A percentile compares a stretch with the other conserved stretches of the same genome.
These are phyloP conservation scores for Lactarius sp. DNA, from an alignment of 768 basidiomycete species.

Conservation along the genomic window DNA sequence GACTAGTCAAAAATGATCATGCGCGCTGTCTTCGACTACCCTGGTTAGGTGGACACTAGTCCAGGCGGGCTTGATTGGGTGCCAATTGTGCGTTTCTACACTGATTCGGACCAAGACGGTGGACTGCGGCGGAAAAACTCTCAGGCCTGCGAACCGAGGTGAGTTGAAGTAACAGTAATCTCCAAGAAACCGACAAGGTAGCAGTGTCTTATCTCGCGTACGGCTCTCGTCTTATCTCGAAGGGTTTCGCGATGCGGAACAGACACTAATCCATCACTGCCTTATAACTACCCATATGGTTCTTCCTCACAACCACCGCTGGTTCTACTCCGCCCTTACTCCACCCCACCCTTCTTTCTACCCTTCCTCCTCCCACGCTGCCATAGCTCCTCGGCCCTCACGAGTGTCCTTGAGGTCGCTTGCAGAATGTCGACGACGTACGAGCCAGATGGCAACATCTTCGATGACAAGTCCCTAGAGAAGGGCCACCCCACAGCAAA, in stretches of 20 bases:
- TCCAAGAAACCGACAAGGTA: neutral
- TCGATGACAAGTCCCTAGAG: conserved; percentile 23
- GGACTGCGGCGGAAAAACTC: neutral
- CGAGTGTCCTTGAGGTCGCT: neutral
- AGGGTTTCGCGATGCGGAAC: neutral
- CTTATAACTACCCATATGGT: neutral
- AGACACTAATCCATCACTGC: neutral
- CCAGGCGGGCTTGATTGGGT: no score
- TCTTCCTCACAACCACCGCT: neutral
- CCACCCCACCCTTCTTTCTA: neutral
- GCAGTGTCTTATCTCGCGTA: neutral
- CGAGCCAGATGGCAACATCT: neutral
- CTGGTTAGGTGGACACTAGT: no score
- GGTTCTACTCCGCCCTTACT: neutral
- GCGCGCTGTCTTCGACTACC: no score
- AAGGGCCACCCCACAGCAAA: conserved; percentile 28
- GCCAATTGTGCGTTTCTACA: no score
- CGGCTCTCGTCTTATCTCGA: neutral
- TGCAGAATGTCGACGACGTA: conserved; percentile 7
- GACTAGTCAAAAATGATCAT: no score
- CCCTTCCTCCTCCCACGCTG: neutral
- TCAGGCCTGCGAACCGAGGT: neutral
- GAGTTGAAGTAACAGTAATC: neutral
- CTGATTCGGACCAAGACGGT: neutral
- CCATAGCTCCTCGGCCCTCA: neutral